Evolutionary conservation across 1,284 basidiomycete species (phyloP).

Genomic region (Porphyrellus sp.): DNA sequence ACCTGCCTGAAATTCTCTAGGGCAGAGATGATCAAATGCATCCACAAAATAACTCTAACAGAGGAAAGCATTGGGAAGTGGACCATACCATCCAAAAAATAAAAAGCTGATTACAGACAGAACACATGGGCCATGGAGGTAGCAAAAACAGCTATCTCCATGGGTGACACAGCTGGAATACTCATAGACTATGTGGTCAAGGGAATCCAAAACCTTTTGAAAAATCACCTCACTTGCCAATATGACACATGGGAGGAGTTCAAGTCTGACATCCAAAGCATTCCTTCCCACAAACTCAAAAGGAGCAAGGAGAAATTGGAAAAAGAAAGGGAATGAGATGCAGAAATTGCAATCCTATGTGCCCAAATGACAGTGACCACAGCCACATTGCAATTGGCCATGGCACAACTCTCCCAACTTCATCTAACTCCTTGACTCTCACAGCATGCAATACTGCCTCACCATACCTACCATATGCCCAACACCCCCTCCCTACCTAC

Average conservation of each 20-base stretch:
- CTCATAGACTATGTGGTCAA: background rate
- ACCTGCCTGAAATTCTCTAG: background rate
- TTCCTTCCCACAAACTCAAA: background rate
- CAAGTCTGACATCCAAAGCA: background rate
- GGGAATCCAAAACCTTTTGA: background rate
- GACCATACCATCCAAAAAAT: background rate
- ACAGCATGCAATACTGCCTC: too few species aligned
- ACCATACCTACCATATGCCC: too few species aligned
- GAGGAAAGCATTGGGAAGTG: background rate
- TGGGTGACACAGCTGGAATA: background rate
- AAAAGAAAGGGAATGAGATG: background rate
- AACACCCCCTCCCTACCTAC: too few species aligned
- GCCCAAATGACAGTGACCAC: background rate
- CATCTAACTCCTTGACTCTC: too few species aligned
- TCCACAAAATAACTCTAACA: background rate
- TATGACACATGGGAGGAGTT: background rate
- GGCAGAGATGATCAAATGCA: background rate
- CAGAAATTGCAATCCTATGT: background rate
- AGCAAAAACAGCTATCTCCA: background rate
- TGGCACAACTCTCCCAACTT: too few species aligned
- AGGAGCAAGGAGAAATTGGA: background rate
- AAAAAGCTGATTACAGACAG: background rate
- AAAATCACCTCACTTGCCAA: background rate
- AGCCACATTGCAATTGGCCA: too few species aligned
- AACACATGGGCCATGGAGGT: background rate